These are phyloP conservation scores for Hypoxylon sp. DNA, from an alignment of 2,329 filamentous ascomycete genomes.

Conservation along the genomic window DNA sequence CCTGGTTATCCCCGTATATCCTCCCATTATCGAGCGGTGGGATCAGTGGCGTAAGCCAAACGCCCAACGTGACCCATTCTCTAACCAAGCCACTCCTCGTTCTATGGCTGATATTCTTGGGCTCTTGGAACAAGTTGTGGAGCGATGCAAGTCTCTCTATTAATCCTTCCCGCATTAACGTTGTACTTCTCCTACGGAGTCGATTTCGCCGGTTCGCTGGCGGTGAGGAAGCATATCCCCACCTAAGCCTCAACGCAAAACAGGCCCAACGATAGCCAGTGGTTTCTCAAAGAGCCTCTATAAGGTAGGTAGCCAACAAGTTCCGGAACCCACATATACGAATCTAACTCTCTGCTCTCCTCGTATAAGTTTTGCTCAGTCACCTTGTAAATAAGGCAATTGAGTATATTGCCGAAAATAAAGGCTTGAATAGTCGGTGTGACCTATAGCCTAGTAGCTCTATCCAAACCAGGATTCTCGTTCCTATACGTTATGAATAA, in stretches of 20 bases:
- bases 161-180: not conserved
- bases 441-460: not conserved
- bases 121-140: not conserved
- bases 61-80: not conserved
- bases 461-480: not conserved
- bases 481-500: not conserved
- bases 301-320: not conserved
- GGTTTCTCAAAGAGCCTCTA: not conserved
- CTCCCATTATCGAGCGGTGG: not conserved
- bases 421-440: not conserved
- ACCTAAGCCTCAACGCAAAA: not conserved
- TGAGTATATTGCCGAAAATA: not conserved
- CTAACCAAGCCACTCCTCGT: not conserved
- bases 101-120: not conserved
- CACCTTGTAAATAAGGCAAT: not conserved
- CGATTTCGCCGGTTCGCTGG: not conserved
- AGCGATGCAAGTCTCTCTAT: not conserved
- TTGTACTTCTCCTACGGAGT: not conserved
- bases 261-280: not conserved
- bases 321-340: not conserved
- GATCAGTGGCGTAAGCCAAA: too few species aligned
- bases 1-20: not conserved
- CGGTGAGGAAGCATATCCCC: not conserved
- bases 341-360: not conserved
- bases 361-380: not conserved